Conservation (phyloP, 306 rosid species). For the Acmispon strigosus region DNA sequence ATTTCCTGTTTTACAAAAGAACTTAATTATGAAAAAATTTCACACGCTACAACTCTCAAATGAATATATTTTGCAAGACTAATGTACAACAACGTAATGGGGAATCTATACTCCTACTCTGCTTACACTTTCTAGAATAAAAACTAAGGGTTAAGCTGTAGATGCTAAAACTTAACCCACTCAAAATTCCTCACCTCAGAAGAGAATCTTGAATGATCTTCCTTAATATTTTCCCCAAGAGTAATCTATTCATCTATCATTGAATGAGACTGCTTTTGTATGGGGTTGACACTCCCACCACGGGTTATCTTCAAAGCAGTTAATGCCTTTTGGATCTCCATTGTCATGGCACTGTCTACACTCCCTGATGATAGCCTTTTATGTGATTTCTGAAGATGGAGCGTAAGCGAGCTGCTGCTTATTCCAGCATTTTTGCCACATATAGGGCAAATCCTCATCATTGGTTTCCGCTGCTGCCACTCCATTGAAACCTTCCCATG, state of each 20-base stretch:
- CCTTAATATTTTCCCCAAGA: neutral
- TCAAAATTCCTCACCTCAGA: neutral
- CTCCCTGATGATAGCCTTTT: slow-evolving; percentile 86
- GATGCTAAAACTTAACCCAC: neutral
- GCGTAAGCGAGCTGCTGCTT: slow-evolving; percentile 87
- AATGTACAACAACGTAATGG: neutral
- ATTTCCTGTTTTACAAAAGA: neutral
- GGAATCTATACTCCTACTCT: neutral
- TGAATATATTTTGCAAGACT: neutral
- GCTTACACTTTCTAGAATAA: neutral
- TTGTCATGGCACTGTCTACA: slow-evolving; percentile 94
- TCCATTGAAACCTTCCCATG: slow-evolving; percentile 80
- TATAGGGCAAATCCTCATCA: slow-evolving; percentile 74
- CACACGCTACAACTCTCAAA: neutral
- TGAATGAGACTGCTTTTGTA: slow-evolving; percentile 40
- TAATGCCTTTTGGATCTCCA: slow-evolving; percentile 80
- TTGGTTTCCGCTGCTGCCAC: slow-evolving; percentile 85
- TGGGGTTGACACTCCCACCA: slow-evolving; percentile 65
- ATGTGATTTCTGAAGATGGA: slow-evolving; percentile 89
- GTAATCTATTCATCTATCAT: slow-evolving; percentile 28
- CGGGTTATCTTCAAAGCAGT: slow-evolving; percentile 51
- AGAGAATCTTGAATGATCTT: too few relatives aligned
- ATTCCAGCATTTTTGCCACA: slow-evolving; percentile 85
- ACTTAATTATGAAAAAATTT: neutral
- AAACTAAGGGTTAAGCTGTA: neutral